Conservation (phyloP, 768 basidiomycete genomes). For the Amanita exitialis region DNA sequence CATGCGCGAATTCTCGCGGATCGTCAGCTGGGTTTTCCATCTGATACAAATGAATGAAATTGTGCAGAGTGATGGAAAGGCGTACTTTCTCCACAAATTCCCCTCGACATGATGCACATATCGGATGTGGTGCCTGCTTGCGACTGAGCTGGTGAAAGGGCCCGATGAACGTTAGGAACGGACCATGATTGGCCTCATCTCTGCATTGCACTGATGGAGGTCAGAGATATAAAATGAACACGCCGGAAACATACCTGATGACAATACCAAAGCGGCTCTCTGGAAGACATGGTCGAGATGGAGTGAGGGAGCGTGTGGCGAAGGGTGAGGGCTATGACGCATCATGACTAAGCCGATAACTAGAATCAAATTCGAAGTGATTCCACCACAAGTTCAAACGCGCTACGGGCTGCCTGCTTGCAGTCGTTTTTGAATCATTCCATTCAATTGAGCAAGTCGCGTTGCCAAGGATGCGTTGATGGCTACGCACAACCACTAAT, state of each 20-base stretch:
- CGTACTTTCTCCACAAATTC: constrained; percentile 76
- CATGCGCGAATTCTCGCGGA: constrained; percentile 55
- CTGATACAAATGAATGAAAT: constrained; percentile 24
- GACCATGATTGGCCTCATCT: constrained; percentile 86
- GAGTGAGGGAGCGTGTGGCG: background rate
- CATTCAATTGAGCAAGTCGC: too few relatives aligned
- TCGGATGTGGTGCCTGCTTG: constrained; percentile 64
- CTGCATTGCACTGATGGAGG: constrained; percentile 54
- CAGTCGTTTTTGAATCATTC: too few relatives aligned
- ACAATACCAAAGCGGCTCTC: constrained; percentile 74
- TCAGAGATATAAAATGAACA: constrained; percentile 2
- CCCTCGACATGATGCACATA: constrained; percentile 74
- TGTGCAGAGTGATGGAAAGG: constrained; percentile 3
- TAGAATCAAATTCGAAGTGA: too few relatives aligned
- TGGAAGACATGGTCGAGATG: constrained; percentile 42
- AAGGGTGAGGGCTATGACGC: background rate
- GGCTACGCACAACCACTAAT: too few relatives aligned
- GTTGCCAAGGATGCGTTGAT: too few relatives aligned
- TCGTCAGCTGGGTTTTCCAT: constrained; percentile 70
- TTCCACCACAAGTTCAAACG: too few relatives aligned
- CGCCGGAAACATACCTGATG: constrained; percentile 41
- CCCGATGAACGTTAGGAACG: constrained; percentile 9
- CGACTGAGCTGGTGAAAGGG: constrained; percentile 3
- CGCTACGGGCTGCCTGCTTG: too few relatives aligned
- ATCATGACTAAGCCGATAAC: too few relatives aligned